These are phyloP conservation scores for Leishmania martiniquensis DNA, from an alignment of 208 protist genomes.

Conservation along the genomic window DNA sequence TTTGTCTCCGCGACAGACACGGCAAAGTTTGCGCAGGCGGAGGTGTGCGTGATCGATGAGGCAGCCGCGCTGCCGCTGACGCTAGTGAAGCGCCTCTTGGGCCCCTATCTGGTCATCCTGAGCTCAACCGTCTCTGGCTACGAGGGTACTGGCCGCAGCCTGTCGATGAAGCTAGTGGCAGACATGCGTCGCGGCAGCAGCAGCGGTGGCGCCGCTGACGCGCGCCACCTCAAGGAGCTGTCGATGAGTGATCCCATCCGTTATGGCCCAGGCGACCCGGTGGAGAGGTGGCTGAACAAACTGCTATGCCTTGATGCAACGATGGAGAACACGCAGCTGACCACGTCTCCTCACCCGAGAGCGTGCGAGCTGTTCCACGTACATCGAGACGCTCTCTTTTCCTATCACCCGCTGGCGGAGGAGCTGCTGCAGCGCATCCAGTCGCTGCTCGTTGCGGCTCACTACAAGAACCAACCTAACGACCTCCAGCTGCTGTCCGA, in stretches of 20 bases:
- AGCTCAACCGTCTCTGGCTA: constrained; percentile 99
- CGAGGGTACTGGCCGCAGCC: constrained; percentile 98
- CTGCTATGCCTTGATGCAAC: constrained; percentile 98
- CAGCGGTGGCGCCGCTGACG: constrained; percentile 14
- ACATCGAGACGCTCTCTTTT: constrained; percentile 99
- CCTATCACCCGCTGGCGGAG: constrained; percentile 95
- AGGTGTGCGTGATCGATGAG: constrained; percentile 99
- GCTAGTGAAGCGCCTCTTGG: constrained; percentile 96
- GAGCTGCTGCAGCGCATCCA: constrained; percentile 96
- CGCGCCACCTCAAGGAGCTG: constrained; percentile 94
- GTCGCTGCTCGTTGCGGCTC: constrained; percentile 95
- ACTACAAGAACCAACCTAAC: constrained; percentile 99
- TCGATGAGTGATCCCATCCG: constrained; percentile 98
- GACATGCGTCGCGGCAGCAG: constrained; percentile 93
- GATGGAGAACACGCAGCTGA: constrained; percentile 45
- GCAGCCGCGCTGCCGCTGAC: constrained; percentile 99
- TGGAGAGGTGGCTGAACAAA: constrained; percentile 98
- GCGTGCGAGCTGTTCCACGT: constrained; percentile 98
- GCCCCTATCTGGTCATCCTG: constrained; percentile 98
- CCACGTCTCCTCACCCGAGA: constrained; percentile 90
- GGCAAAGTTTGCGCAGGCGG: constrained; percentile 94
- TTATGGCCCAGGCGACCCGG: constrained; percentile 95
- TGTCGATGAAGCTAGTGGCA: constrained; percentile 99
- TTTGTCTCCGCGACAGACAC: constrained; percentile 96
- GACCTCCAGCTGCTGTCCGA: constrained; percentile 99